Conservation (phyloP, 1,139 yeast genomes). For the Waltiozyma sp. region DNA sequence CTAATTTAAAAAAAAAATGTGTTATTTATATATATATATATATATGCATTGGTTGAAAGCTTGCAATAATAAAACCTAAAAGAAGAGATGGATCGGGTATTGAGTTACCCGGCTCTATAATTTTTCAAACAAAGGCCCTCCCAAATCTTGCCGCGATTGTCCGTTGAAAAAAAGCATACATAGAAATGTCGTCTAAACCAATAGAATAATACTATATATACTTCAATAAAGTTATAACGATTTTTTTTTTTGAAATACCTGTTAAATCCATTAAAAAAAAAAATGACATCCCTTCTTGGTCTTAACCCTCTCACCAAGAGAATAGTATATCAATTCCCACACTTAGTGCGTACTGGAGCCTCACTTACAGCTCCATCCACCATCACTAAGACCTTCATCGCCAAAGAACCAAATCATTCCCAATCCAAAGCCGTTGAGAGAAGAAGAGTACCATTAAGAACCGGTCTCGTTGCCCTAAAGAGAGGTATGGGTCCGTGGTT, state of each 20-base stretch:
- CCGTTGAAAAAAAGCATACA: too few species aligned
- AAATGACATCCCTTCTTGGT: background rate
- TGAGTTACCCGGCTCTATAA: too few species aligned
- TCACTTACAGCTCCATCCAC: slow-evolving; percentile 36
- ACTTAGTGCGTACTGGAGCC: slow-evolving; percentile 25
- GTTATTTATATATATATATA: background rate
- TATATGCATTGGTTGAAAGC: too few species aligned
- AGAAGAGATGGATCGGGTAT: too few species aligned
- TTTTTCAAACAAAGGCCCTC: too few species aligned
- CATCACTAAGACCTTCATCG: slow-evolving; percentile 9
- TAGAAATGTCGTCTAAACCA: too few species aligned
- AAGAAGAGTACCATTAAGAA: slow-evolving; percentile 58
- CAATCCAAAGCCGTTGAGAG: slow-evolving; percentile 49
- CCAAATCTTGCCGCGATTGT: too few species aligned
- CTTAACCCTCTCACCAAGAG: background rate
- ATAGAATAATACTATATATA: too few species aligned
- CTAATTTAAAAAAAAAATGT: background rate
- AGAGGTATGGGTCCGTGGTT: slow-evolving; percentile 88
- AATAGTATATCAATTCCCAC: slow-evolving; percentile 9
- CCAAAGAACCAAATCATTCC: slow-evolving; percentile 32
- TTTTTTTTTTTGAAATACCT: too few species aligned
- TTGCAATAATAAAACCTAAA: too few species aligned
- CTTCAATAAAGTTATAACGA: too few species aligned
- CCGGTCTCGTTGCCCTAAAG: slow-evolving; percentile 77
- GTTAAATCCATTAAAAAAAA: background rate